phyloP scores from a whole-genome alignment of 108 stramenopile species.

The Pseudonitzschia pungens region DNA sequence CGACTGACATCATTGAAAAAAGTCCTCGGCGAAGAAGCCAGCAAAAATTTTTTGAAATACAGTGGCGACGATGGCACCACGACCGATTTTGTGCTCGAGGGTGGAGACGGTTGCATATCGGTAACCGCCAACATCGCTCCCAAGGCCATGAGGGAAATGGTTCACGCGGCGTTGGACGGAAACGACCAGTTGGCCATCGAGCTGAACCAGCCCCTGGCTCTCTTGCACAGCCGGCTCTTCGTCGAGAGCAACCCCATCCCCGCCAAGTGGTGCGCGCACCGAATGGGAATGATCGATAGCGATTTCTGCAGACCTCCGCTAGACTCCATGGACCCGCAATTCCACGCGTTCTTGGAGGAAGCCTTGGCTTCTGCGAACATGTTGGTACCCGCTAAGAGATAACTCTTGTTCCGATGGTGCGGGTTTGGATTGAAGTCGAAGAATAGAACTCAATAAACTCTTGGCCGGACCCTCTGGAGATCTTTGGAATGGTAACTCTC shows the following conservation, averaged over 20 bases:
- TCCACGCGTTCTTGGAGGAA: slow-evolving; percentile 47
- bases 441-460: background rate
- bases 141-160: slow-evolving; percentile 54
- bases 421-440: background rate
- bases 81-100: slow-evolving; percentile 71
- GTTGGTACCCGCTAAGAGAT: background rate
- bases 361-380: slow-evolving; percentile 34
- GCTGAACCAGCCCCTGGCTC: slow-evolving; percentile 60
- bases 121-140: slow-evolving; percentile 90
- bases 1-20: slow-evolving; percentile 51
- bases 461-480: background rate
- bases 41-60: slow-evolving; percentile 69
- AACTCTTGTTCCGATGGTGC: background rate
- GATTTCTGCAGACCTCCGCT: slow-evolving; percentile 68
- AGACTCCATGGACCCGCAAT: slow-evolving; percentile 58
- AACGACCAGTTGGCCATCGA: slow-evolving; percentile 49
- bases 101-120: slow-evolving; percentile 92
- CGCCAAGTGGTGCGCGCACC: slow-evolving; percentile 68
- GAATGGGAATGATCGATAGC: slow-evolving; percentile 50
- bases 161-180: slow-evolving; percentile 59
- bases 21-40: slow-evolving; percentile 42
- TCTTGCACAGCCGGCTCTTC: slow-evolving; percentile 76
- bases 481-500: background rate
- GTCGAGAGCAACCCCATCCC: slow-evolving; percentile 87
- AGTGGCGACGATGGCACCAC: slow-evolving; percentile 89